phyloP scores from a whole-genome alignment of 2,329 filamentous ascomycete species.

The Colletotrichum euphorbiae region DNA sequence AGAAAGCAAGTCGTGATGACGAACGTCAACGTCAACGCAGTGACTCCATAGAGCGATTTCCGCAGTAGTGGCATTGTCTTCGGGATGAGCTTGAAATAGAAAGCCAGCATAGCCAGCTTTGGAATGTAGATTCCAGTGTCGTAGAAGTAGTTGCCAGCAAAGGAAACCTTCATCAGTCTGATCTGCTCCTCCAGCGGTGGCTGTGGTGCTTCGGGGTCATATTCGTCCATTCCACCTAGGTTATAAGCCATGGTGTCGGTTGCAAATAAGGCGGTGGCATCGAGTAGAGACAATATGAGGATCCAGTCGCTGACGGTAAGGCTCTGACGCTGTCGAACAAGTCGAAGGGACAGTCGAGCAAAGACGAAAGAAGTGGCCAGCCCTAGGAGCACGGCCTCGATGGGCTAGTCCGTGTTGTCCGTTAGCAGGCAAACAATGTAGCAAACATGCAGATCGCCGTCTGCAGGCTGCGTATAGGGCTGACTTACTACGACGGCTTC shows the following conservation, averaged over 20 bases:
- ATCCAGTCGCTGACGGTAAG: conserved; percentile 49
- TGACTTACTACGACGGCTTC: conserved; percentile 38
- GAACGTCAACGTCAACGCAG: conserved; percentile 43
- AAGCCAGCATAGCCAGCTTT: conserved; percentile 45
- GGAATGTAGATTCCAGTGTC: conserved; percentile 48
- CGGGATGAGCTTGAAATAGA: conserved; percentile 47
- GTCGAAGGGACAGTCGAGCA: conserved; percentile 44
- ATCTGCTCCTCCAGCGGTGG: conserved; percentile 38
- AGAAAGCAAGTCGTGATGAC: conserved; percentile 44
- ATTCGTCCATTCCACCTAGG: conserved; percentile 44
- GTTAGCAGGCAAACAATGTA: conserved; percentile 20
- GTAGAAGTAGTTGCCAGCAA: conserved; percentile 49
- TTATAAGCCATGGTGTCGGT: conserved; percentile 46
- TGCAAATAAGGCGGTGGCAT: conserved; percentile 44
- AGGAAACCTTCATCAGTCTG: conserved; percentile 44
- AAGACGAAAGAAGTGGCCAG: conserved; percentile 42
- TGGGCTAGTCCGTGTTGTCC: conserved; percentile 40
- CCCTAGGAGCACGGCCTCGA: conserved; percentile 45
- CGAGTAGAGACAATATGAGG: conserved; percentile 43
- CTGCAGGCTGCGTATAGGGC: not conserved
- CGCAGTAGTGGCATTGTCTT: conserved; percentile 44
- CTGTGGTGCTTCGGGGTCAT: conserved; percentile 39
- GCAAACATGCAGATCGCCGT: not conserved
- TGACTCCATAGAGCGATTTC: conserved; percentile 42
- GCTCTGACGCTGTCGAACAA: conserved; percentile 42